Evolutionary conservation across 73 alveolate species (phyloP).

Genomic region (Durusdinium trenchii): DNA sequence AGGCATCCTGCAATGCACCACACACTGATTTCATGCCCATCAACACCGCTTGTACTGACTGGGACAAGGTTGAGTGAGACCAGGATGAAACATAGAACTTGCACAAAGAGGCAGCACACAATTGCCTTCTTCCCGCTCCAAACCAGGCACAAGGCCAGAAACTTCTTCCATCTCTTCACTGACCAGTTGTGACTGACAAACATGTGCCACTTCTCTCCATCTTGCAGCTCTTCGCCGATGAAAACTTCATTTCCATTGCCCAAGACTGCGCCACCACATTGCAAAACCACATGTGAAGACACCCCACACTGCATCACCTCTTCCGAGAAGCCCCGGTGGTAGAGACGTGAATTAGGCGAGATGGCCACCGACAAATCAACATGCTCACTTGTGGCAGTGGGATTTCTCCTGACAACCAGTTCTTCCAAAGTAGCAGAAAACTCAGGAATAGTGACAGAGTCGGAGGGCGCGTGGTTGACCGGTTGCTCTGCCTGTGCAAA

Average conservation of each 20-base stretch:
- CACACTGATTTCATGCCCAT: constrained; percentile 10
- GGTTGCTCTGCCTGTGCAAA: no score
- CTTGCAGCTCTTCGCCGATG: not conserved
- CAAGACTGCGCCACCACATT: constrained; percentile 15
- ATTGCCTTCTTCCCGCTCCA: constrained; percentile 19
- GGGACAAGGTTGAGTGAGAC: not conserved
- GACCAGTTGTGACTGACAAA: constrained; percentile 56
- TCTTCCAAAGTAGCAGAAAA: no score
- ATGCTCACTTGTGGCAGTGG: not conserved
- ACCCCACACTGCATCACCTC: not conserved
- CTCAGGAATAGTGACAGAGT: no score
- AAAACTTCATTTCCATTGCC: not conserved
- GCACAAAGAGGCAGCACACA: not conserved
- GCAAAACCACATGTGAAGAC: constrained; percentile 41
- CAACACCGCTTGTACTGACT: not conserved
- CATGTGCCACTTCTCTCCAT: not conserved
- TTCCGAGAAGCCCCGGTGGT: not conserved
- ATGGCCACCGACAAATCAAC: not conserved
- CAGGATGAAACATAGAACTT: not conserved
- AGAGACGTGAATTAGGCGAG: constrained; percentile 24
- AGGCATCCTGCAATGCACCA: constrained; percentile 31
- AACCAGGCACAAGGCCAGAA: constrained; percentile 24
- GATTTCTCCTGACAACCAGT: no score
- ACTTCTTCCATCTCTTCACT: constrained; percentile 31
- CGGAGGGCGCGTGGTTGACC: no score